Base-by-base conservation (phyloP, 1,284 basidiomycete species). In the Pascua guehoae region DNA sequence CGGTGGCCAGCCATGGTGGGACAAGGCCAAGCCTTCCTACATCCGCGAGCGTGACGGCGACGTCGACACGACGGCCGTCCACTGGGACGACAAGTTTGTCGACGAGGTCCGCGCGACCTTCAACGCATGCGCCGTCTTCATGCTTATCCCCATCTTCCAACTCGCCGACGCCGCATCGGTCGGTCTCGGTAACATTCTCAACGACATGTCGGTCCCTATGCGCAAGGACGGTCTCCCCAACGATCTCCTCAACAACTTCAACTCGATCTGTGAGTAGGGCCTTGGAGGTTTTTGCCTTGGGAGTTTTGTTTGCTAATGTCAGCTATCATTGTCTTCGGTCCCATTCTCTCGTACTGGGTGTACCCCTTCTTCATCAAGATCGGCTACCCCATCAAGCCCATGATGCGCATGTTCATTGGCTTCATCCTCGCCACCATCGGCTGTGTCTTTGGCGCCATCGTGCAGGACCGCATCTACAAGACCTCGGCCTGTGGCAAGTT, bases 11-110 rank as follows among this genome's bases (percentile, higher is more conserved):
- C 4, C 3, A 32, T 32, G 24, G 24, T 32, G 24, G 79, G 69
- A 76, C 61, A 60, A 55, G 9, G 79, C 75, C 52, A 78, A 79
- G 66, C 80, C 79, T 4, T 71, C 70, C 32, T 63, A 74, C 60
- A 69, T 77, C 51, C 42, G 39, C 68, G 49, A 63, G 14, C 52
- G 61, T 16, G 60, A 69, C 39, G 75, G 24, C 24, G 24, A 32
- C 24, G 24, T 32, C 24, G 24, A 32, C 24, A 32, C 24, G 4
- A 32, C 24, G 24, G 58, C 54, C 40, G 44, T 47, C 7, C 73
- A 68, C 49, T 81, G 79, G 69, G 79, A 81, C 65, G 80, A 81
- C 63, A 62, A 67, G 48, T 81, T 80, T 64, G 78, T 81, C 37
- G 77, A 79, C 50, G 80, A 81, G 65, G 71, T 81, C 56, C 66